These are phyloP conservation scores for Cornus kousa DNA, from an alignment of 148 eudicot genomes.

Conservation along the genomic window DNA sequence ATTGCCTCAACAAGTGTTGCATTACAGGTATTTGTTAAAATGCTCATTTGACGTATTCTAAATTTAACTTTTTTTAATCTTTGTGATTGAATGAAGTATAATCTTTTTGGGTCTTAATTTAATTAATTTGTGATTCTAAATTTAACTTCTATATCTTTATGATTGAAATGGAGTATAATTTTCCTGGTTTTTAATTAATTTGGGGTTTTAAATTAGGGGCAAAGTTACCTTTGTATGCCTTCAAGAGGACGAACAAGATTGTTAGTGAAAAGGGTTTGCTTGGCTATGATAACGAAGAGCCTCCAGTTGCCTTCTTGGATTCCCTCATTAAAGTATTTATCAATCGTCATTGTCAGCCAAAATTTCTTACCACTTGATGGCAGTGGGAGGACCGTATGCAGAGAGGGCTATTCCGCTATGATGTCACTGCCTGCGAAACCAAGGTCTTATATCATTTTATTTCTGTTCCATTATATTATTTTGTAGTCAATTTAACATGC, in stretches of 20 bases:
- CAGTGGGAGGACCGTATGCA: slow-evolving; percentile 97
- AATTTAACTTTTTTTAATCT: background rate
- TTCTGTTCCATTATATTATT: background rate
- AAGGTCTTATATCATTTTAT: slow-evolving; percentile 48
- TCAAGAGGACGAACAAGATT: slow-evolving; percentile 42
- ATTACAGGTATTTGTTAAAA: slow-evolving; percentile 53
- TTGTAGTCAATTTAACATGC: no score
- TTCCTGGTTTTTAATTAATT: background rate
- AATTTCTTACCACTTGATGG: slow-evolving; percentile 15
- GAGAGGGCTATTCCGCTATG: slow-evolving; percentile 92
- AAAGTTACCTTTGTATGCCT: slow-evolving; percentile 76
- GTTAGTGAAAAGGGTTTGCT: slow-evolving; percentile 35
- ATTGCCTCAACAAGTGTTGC: slow-evolving; percentile 85
- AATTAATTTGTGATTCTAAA: slow-evolving; percentile 6
- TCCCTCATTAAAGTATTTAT: slow-evolving; percentile 44
- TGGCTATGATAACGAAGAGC: slow-evolving; percentile 39
- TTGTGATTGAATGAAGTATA: no score
- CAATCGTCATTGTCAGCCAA: background rate
- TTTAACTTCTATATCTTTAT: background rate
- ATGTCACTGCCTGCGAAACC: slow-evolving; percentile 96
- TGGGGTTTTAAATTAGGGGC: slow-evolving; percentile 46
- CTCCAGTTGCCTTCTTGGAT: slow-evolving; percentile 84
- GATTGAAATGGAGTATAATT: background rate
- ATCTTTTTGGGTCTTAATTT: background rate
- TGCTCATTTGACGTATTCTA: no score